These are phyloP conservation scores for Aspergillus kassunensis DNA, from an alignment of 495 filamentous ascomycete genomes.

Conservation along the genomic window DNA sequence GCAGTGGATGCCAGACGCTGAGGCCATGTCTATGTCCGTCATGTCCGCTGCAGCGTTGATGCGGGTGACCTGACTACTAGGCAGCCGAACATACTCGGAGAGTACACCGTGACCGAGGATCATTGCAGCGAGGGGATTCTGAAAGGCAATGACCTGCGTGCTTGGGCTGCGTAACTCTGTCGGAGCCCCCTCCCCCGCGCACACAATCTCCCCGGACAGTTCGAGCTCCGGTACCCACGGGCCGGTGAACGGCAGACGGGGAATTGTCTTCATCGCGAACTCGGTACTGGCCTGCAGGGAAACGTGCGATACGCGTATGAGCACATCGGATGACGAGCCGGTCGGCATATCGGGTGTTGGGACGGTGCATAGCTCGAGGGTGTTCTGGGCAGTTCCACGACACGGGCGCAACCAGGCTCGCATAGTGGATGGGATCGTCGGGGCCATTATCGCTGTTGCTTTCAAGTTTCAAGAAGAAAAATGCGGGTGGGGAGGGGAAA, in stretches of 20 bases:
- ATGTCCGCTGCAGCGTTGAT: background rate
- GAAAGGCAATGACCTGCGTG: background rate
- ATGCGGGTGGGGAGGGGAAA: too few relatives aligned
- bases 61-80: background rate
- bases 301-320: background rate
- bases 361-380: background rate
- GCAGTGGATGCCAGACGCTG: slow-evolving; percentile 22
- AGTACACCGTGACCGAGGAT: background rate
- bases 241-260: background rate
- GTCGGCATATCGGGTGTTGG: background rate
- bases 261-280: background rate
- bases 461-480: too few relatives aligned
- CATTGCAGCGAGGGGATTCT: background rate
- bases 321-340: background rate
- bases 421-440: background rate
- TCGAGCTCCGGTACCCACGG: background rate
- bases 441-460: too few relatives aligned
- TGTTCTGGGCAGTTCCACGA: background rate
- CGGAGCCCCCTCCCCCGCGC: background rate
- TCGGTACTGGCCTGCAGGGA: background rate
- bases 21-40: slow-evolving; percentile 19
- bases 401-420: background rate
- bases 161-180: background rate
- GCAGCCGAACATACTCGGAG: background rate
- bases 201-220: background rate